Evolutionary conservation across 2,329 filamentous ascomycete species (phyloP).

Genomic region (Colletotrichum sp.): DNA sequence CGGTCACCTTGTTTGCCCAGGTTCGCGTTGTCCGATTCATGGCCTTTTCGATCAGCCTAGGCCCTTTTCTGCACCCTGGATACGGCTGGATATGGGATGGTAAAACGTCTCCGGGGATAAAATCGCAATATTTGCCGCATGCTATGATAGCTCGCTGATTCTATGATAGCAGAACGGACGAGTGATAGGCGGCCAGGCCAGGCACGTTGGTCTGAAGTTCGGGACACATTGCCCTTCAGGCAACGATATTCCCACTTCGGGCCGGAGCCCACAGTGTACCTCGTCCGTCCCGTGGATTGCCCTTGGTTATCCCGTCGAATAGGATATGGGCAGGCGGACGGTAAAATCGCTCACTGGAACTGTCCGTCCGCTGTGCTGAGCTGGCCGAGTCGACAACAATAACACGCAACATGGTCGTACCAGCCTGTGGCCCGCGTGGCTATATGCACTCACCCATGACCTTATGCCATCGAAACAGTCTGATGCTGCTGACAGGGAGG

Average conservation of each 20-base stretch:
- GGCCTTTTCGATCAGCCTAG: background rate
- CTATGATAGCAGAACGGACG: background rate
- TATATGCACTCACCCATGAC: background rate
- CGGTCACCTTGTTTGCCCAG: background rate
- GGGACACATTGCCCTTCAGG: background rate
- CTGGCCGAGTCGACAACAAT: background rate
- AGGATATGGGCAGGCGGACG: background rate
- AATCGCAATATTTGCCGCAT: background rate
- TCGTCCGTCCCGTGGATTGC: background rate
- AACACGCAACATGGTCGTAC: background rate
- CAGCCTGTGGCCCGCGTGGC: background rate
- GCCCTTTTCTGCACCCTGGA: background rate
- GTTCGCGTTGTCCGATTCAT: background rate
- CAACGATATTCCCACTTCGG: background rate
- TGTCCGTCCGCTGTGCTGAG: background rate
- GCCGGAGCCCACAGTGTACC: background rate
- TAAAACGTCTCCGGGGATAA: background rate
- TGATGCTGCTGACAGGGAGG: background rate
- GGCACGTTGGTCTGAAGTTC: background rate
- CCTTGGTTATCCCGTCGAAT: background rate
- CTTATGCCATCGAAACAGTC: background rate
- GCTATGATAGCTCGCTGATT: background rate
- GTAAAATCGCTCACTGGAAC: constrained; percentile 5
- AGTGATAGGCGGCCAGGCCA: background rate
- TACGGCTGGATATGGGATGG: background rate